Conservation (phyloP, 331 rosid genomes). For the Rosa hybrid region DNA sequence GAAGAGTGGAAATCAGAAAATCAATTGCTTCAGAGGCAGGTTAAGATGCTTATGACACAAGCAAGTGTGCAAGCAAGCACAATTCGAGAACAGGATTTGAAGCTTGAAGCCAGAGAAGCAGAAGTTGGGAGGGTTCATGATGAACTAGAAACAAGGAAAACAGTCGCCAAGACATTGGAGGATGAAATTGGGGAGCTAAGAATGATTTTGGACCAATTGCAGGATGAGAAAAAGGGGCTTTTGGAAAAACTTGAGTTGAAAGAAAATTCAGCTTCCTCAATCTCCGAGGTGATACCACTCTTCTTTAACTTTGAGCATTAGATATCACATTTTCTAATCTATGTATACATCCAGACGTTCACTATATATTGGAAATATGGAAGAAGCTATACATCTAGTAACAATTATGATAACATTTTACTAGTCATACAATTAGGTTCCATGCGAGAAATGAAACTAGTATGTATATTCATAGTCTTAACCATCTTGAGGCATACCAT, state of each 20-base stretch:
- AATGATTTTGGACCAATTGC: conserved; percentile 34
- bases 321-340: neutral
- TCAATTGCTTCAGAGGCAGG: conserved; percentile 42
- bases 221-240: conserved; percentile 49
- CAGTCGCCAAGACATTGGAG: conserved; percentile 39
- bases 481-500: conserved; percentile 18
- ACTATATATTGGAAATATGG: neutral
- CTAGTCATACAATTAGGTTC: neutral
- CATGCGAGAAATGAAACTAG: neutral
- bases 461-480: neutral
- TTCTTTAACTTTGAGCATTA: neutral
- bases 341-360: neutral
- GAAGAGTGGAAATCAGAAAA: conserved; percentile 56
- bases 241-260: conserved; percentile 41
- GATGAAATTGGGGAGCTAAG: conserved; percentile 50
- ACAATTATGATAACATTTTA: neutral
- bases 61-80: conserved; percentile 43
- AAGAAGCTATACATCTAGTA: neutral
- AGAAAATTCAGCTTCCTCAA: conserved; percentile 36
- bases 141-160: conserved; percentile 37
- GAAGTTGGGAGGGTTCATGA: conserved; percentile 42
- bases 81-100: conserved; percentile 42
- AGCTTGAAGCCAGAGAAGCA: conserved; percentile 49
- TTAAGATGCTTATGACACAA: conserved; percentile 43
- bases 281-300: conserved; percentile 34